Conservation (phyloP, 2,329 filamentous ascomycete genomes). For the Stemphylium vesicarium region DNA sequence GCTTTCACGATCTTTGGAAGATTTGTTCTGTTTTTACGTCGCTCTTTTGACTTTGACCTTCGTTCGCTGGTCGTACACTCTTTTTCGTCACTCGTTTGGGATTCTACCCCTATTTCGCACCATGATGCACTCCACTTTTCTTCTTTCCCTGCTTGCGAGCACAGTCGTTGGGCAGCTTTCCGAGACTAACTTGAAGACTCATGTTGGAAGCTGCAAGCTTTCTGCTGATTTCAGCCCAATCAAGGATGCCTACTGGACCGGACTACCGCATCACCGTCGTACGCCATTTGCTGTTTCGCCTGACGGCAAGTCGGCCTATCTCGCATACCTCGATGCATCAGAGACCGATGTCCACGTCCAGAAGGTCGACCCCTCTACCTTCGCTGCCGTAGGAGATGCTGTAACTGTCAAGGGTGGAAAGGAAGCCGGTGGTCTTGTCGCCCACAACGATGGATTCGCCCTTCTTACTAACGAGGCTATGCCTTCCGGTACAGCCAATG, state of each 20-base stretch:
- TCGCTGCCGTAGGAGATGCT: slow-evolving; percentile 59
- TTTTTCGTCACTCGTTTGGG: slow-evolving; percentile 36
- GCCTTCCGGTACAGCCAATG: slow-evolving; percentile 58
- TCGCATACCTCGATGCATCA: slow-evolving; percentile 65
- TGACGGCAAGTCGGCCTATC: slow-evolving; percentile 63
- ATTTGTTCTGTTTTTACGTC: slow-evolving; percentile 28
- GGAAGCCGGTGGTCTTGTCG: slow-evolving; percentile 65
- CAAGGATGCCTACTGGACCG: slow-evolving; percentile 67
- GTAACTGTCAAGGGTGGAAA: slow-evolving; percentile 62
- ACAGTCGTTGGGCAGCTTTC: slow-evolving; percentile 46
- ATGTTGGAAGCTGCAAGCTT: slow-evolving; percentile 56
- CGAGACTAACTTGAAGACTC: slow-evolving; percentile 52
- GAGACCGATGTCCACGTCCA: slow-evolving; percentile 65
- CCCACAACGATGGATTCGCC: slow-evolving; percentile 69
- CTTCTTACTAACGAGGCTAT: slow-evolving; percentile 65
- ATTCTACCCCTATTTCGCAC: slow-evolving; percentile 27
- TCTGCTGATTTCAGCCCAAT: slow-evolving; percentile 62
- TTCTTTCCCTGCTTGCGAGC: slow-evolving; percentile 44
- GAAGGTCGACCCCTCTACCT: slow-evolving; percentile 61
- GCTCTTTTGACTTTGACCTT: slow-evolving; percentile 26
- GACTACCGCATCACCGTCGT: slow-evolving; percentile 65
- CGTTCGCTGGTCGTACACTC: slow-evolving; percentile 45
- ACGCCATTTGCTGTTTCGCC: slow-evolving; percentile 67
- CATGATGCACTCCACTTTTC: slow-evolving; percentile 41
- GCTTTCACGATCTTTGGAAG: slow-evolving; percentile 31